Base-by-base conservation (phyloP, 2,329 filamentous ascomycete genomes). In the Hypoxylon sp. region DNA sequence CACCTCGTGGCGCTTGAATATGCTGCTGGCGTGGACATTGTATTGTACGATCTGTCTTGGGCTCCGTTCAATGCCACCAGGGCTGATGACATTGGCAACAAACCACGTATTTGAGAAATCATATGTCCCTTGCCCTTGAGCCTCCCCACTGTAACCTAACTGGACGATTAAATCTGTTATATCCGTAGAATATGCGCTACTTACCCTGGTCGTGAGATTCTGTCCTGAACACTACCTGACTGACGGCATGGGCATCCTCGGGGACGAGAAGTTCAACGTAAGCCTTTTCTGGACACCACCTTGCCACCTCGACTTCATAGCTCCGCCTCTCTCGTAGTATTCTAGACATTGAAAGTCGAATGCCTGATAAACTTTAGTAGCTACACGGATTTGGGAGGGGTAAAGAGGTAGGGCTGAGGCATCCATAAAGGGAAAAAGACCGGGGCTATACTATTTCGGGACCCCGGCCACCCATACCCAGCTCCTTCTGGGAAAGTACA, bases 1-100 rank as follows among this genome's bases (percentile, higher is more conserved):
- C 22, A 46, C 44, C 31, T 57, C 54, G 22, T 57, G 54, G 11
- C 40, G 30, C 4, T 30, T 40, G 27, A 42, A 42, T 42, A 22
- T 20, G 11, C 10, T 14, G 11, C 49, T 31, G n/a, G 54, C 54
- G 25, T 57, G 54, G 10, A 33, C 6, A 11, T 57, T 57, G 37
- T 42, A 42, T 42, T 42, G 37, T 2, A 42, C 37, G 6, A 42
- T n/a, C n/a, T 42, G 37, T 42, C 37, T 42, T 42, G 37, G 37
- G 37, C n/a, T 42, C n/a, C 37, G 14, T 17, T 14, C 37, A 20
- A 42, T 42, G n/a, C 37, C 37, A 17, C 37, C 37, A 42, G 37
- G 37, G n/a, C 37, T 42, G 37, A 42, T 17, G n/a, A 7, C n/a
- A 42, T 7, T 42, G n/a, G 37, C 37, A 17, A 42, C 37, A 17